Base-by-base conservation (phyloP, 176 grass and related monocot genomes). In the Aegilops bicornis region DNA sequence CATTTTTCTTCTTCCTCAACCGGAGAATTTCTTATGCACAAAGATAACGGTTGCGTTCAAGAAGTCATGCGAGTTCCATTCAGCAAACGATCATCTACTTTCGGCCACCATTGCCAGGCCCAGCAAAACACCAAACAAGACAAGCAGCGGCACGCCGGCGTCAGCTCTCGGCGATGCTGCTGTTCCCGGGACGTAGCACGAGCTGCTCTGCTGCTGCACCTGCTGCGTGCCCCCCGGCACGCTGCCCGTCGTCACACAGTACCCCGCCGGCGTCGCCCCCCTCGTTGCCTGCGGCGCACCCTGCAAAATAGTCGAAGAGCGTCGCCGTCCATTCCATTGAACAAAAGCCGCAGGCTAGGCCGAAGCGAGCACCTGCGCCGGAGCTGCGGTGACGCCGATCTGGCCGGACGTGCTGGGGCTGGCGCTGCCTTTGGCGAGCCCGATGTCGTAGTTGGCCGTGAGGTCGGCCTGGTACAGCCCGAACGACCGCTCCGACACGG, bases 401-500 rank as follows among this genome's bases (percentile, higher is more conserved):
- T 76, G 87, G 7, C 86, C 45, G 0, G 68, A 37, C 75, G 89
- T 81, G 86, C 19, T 30, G 71, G 76, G 19, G 30, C 25, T 14
- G 23, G 3, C 3, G 76, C 35, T 37, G 23, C 22, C 76, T 43
- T 79, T 92, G 3, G 85, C 80, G 72, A 99, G 86, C 30, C 97
- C 97, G 52, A 81, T 87, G 59, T 96, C 87, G 76, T 99, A 99
- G 91, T 94, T 99, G 11, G 87, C 37, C 17, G 89, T 94, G 40
- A 92, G 90, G 85, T 99, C 94, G 6, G 81, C 87, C 62, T 76
- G 87, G 89, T 91, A 99, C 56, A 99, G 50, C 9, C 97, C 97
- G 52, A 99, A 99, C 6, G 97, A 96, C 2, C 97, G 85, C 85
- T 99, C 97, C 11, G 94, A 99, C 60, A 72, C 78, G 2, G 90